phyloP scores from a whole-genome alignment of 345 rosid genomes.

The Kernera saxatilis region DNA sequence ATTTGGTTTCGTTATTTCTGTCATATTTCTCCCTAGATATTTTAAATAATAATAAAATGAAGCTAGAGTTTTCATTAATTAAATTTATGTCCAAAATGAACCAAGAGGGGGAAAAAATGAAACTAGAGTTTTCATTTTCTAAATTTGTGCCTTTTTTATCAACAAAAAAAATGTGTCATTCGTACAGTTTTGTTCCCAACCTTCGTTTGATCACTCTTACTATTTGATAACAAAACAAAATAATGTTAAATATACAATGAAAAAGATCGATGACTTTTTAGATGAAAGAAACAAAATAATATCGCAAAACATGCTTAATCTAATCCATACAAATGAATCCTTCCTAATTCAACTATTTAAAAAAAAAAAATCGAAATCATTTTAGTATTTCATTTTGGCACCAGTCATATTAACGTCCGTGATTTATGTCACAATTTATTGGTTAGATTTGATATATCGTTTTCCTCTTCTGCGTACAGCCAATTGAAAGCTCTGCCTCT shows the following conservation, averaged over 20 bases:
- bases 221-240: background rate
- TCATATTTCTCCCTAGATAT: background rate
- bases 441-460: conserved; percentile 27
- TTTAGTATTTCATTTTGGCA: background rate
- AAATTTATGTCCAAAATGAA: background rate
- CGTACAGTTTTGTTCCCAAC: background rate
- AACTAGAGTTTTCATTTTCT: background rate
- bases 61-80: background rate
- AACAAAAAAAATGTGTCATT: too few relatives aligned
- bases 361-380: background rate
- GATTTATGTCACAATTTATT: conserved; percentile 18
- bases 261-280: background rate
- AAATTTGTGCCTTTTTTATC: background rate
- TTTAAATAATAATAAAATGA: background rate
- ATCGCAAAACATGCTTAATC: background rate
- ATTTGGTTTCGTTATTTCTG: background rate
- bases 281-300: background rate
- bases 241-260: background rate
- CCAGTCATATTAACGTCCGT: conserved; percentile 7
- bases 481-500: conserved; percentile 28
- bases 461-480: conserved; percentile 14
- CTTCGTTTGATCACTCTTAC: background rate
- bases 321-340: background rate
- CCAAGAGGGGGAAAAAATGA: background rate
- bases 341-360: background rate